These are phyloP conservation scores for Aspergillus taichungensis DNA, from an alignment of 495 filamentous ascomycete species.

Conservation along the genomic window DNA sequence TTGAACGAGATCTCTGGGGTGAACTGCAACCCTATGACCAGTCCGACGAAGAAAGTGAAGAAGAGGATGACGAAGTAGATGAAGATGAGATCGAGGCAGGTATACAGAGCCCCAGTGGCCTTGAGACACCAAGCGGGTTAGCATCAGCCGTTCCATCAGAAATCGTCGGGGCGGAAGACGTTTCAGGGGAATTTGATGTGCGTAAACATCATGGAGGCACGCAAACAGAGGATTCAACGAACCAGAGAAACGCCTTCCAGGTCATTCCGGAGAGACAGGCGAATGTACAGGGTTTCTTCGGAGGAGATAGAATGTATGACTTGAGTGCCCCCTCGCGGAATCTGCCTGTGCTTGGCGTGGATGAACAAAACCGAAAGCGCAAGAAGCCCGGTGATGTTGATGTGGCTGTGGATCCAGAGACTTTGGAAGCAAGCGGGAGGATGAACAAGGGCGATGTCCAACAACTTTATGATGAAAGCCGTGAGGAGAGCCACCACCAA, in stretches of 20 bases:
- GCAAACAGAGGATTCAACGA: constrained; percentile 74
- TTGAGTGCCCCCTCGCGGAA: constrained; percentile 46
- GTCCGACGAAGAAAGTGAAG: constrained; percentile 75
- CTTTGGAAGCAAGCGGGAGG: constrained; percentile 59
- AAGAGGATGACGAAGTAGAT: constrained; percentile 59
- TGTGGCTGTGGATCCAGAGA: constrained; percentile 77
- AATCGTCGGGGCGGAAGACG: constrained; percentile 59
- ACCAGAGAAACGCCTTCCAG: constrained; percentile 72
- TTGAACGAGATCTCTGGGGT: constrained; percentile 88
- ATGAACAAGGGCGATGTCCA: constrained; percentile 59
- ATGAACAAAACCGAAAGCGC: constrained; percentile 72
- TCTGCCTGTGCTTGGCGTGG: constrained; percentile 67
- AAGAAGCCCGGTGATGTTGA: constrained; percentile 96
- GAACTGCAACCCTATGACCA: constrained; percentile 81
- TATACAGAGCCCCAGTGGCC: constrained; percentile 62
- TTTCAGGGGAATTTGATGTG: constrained; percentile 83
- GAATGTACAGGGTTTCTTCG: constrained; percentile 86
- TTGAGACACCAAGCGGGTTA: constrained; percentile 76
- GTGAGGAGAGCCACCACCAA: constrained; percentile 57
- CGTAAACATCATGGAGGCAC: constrained; percentile 79
- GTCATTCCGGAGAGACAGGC: constrained; percentile 83
- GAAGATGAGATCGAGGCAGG: constrained; percentile 58
- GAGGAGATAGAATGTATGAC: constrained; percentile 87
- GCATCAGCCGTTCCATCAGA: constrained; percentile 72
- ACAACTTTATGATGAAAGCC: constrained; percentile 68